Evolutionary conservation across 169 alveolate genomes (phyloP).

Genomic region (Eimeria maxima): DNA sequence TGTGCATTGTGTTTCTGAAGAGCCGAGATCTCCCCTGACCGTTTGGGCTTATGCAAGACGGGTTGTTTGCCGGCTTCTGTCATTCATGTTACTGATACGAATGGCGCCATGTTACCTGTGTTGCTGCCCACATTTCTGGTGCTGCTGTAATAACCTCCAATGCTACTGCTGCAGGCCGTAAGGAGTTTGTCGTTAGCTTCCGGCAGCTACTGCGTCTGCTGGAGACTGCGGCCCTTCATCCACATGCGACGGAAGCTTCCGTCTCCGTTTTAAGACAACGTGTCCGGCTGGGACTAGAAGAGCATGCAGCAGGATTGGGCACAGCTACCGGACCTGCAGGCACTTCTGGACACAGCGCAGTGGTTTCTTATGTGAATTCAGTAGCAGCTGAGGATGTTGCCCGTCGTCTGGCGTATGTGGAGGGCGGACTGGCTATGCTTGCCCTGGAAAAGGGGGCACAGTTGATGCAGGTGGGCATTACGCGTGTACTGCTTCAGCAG

Average conservation of each 20-base stretch:
- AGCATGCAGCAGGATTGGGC: not conserved
- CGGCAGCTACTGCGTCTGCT: conserved; percentile 59
- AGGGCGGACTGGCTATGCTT: conserved; percentile 42
- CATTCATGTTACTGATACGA: not conserved
- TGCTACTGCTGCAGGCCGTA: conserved; percentile 5
- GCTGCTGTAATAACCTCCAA: not conserved
- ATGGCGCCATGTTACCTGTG: not conserved
- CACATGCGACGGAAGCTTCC: conserved; percentile 65
- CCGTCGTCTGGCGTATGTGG: conserved; percentile 48
- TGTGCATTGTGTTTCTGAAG: not conserved
- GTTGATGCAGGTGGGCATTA: conserved; percentile 42
- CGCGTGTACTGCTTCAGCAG: conserved; percentile 5
- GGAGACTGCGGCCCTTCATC: conserved; percentile 68
- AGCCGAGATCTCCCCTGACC: not conserved
- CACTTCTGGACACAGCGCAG: not conserved
- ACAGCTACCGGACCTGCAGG: not conserved
- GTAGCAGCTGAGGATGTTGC: conserved; percentile 26
- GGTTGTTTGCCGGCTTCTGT: not conserved
- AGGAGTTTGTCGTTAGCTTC: conserved; percentile 28
- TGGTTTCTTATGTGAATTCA: not conserved
- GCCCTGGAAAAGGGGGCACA: conserved; percentile 69
- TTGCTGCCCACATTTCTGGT: not conserved
- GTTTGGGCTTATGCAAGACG: not conserved
- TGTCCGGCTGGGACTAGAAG: conserved; percentile 62
- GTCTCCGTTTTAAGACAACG: conserved; percentile 35